Conservation (phyloP, 2,329 filamentous ascomycete species). For the Zymoseptoria passerinii region DNA sequence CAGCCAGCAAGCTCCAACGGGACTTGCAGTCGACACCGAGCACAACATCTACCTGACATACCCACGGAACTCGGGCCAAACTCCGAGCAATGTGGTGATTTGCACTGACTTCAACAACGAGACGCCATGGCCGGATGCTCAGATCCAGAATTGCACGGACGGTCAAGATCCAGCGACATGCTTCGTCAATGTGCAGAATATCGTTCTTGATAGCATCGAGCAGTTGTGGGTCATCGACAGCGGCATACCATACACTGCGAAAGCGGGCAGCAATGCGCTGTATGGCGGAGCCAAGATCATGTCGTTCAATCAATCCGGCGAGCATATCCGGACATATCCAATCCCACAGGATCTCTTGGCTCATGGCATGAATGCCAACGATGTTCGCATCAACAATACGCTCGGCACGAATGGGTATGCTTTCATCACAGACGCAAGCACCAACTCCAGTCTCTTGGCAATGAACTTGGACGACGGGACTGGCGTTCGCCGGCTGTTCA, state of each 20-base stretch:
- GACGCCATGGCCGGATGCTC: slow-evolving; percentile 34
- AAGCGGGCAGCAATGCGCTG: slow-evolving; percentile 21
- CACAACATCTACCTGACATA: slow-evolving; percentile 37
- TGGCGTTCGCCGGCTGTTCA: slow-evolving; percentile 32
- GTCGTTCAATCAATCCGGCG: slow-evolving; percentile 32
- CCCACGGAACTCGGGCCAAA: slow-evolving; percentile 33
- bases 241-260: slow-evolving; percentile 28
- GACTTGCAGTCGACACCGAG: slow-evolving; percentile 32
- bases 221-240: slow-evolving; percentile 37
- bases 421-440: slow-evolving; percentile 36
- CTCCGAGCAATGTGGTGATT: slow-evolving; percentile 33
- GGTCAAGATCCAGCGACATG: slow-evolving; percentile 35
- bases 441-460: slow-evolving; percentile 32
- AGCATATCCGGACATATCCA: slow-evolving; percentile 31
- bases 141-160: slow-evolving; percentile 34
- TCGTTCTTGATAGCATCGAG: slow-evolving; percentile 34
- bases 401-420: slow-evolving; percentile 34
- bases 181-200: slow-evolving; percentile 41
- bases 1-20: slow-evolving; percentile 31
- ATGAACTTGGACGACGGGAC: slow-evolving; percentile 33
- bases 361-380: slow-evolving; percentile 35
- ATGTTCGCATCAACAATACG: slow-evolving; percentile 38
- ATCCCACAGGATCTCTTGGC: slow-evolving; percentile 31
- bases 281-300: slow-evolving; percentile 36
- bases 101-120: slow-evolving; percentile 34